phyloP scores from a whole-genome alignment of 257 asterid genomes.

The Penstemon eatonii region DNA sequence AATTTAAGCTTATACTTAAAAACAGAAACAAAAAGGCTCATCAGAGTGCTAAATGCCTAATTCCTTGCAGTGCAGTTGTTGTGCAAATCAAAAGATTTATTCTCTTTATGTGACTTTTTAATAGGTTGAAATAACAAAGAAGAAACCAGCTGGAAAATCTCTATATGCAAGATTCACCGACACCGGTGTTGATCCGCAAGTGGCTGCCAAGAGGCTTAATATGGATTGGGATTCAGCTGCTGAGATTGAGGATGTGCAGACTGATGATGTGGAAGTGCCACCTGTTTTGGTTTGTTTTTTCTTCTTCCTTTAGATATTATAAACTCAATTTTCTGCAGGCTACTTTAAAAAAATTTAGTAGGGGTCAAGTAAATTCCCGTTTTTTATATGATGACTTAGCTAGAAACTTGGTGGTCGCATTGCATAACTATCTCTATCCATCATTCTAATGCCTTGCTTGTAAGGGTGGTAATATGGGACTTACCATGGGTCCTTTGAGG shows the following conservation, averaged over 20 bases:
- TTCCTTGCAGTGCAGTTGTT: slow-evolving; percentile 2
- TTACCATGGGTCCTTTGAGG: too few relatives aligned
- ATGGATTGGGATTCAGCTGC: slow-evolving; percentile 97
- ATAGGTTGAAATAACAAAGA: slow-evolving; percentile 61
- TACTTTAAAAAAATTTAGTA: background rate
- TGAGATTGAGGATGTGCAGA: slow-evolving; percentile 65
- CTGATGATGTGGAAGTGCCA: slow-evolving; percentile 73
- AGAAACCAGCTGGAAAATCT: slow-evolving; percentile 60
- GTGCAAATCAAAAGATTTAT: background rate
- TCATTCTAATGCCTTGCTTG: background rate
- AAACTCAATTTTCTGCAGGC: slow-evolving; percentile 3
- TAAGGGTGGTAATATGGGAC: too few relatives aligned
- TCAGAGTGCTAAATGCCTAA: background rate
- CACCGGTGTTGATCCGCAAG: slow-evolving; percentile 78
- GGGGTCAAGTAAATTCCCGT: background rate
- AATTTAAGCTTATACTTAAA: background rate
- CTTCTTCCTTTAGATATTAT: slow-evolving; percentile 24
- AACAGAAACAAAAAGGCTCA: background rate
- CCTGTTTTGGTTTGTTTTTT: slow-evolving; percentile 65
- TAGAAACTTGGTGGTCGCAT: background rate
- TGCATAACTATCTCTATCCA: background rate
- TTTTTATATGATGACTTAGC: background rate
- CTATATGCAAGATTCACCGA: slow-evolving; percentile 80
- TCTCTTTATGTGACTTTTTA: slow-evolving; percentile 22
- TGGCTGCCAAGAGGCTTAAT: slow-evolving; percentile 86